These are phyloP conservation scores for Russula compacta DNA, from an alignment of 768 basidiomycete genomes.

Conservation along the genomic window DNA sequence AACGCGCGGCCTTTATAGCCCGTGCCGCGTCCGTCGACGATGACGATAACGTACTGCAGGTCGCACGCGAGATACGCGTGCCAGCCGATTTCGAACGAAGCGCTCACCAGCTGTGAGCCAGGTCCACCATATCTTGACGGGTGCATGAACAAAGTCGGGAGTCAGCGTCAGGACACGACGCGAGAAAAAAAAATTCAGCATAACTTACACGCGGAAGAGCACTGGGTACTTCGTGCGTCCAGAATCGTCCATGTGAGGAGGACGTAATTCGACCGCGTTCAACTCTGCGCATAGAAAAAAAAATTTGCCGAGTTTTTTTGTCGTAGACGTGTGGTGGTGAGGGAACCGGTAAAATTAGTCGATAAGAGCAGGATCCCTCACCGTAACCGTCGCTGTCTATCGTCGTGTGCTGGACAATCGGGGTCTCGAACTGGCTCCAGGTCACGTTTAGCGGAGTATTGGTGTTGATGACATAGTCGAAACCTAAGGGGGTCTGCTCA, in stretches of 20 bases:
- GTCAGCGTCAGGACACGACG: neutral
- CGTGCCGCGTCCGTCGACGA: slow-evolving; percentile 90
- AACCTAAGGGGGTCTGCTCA: slow-evolving; percentile 34
- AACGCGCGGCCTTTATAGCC: slow-evolving; percentile 81
- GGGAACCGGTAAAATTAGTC: too few relatives aligned
- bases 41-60: slow-evolving; percentile 76
- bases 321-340: neutral
- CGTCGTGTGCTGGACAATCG: slow-evolving; percentile 60
- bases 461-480: slow-evolving; percentile 56
- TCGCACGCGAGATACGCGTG: slow-evolving; percentile 77
- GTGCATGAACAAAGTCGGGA: slow-evolving; percentile 1
- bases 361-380: slow-evolving; percentile 7
- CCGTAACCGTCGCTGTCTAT: slow-evolving; percentile 78
- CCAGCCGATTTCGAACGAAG: slow-evolving; percentile 68
- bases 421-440: slow-evolving; percentile 58
- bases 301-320: neutral
- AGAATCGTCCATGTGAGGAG: slow-evolving; percentile 86
- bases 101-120: slow-evolving; percentile 65
- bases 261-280: slow-evolving; percentile 85
- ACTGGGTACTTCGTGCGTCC: slow-evolving; percentile 97
- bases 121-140: slow-evolving; percentile 80
- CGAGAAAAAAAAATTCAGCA: neutral
- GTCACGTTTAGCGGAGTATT: slow-evolving; percentile 61
- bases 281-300: slow-evolving; percentile 44
- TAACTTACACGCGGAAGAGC: slow-evolving; percentile 66